phyloP scores from a whole-genome alignment of 805 yeast genomes.

The Groenewaldozyma salmanticensis region DNA sequence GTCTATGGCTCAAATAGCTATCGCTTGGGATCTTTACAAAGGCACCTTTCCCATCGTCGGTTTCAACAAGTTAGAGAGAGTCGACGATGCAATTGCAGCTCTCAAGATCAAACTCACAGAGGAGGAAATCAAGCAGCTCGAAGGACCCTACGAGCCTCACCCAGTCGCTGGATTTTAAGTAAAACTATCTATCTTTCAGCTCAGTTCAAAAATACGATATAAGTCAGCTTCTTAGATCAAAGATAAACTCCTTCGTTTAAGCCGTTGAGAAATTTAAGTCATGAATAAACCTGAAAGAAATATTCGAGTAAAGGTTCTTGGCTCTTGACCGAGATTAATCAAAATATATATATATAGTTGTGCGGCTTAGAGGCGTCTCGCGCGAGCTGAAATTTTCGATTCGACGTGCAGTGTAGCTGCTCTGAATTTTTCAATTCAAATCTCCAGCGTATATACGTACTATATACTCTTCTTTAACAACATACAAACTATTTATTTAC shows the following conservation, averaged over 20 bases:
- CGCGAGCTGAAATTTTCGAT: no score
- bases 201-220: no score
- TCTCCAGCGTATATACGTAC: neutral
- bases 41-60: slow-evolving; percentile 51
- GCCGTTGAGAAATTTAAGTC: no score
- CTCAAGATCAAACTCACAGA: slow-evolving; percentile 31
- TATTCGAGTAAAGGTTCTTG: no score
- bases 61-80: slow-evolving; percentile 36
- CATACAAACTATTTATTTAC: neutral
- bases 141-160: slow-evolving; percentile 23
- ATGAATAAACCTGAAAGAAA: no score
- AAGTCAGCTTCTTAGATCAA: no score
- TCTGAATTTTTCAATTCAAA: neutral
- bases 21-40: slow-evolving; percentile 45
- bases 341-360: no score
- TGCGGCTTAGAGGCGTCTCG: no score
- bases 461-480: neutral
- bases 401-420: neutral
- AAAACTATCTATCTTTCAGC: no score
- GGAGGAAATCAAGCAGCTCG: slow-evolving; percentile 23
- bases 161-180: no score
- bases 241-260: no score
- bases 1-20: slow-evolving; percentile 45
- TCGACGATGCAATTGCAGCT: slow-evolving; percentile 43
- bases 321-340: no score